Base-by-base conservation (phyloP, 495 filamentous ascomycete genomes). In the Ramalina intermedia region DNA sequence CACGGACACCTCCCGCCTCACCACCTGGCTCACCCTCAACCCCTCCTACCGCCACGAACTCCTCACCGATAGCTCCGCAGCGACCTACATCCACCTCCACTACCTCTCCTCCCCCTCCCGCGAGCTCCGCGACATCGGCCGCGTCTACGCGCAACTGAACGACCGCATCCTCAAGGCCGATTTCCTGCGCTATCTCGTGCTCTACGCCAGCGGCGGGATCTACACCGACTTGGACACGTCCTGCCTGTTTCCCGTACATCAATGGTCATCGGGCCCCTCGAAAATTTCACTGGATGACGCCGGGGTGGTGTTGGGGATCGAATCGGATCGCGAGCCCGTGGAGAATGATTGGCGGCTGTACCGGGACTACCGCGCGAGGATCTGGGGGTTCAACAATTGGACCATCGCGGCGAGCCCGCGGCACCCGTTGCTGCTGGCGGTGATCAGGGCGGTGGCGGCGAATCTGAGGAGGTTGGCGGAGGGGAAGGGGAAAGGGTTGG, bases 331-430 rank as follows among this genome's bases (percentile, higher is more conserved):
- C 17, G 20, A 42, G 21, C 53, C 53, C 0, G 68, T 82, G 17
- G 76, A 82, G 61, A 79, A 81, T 47, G 80, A 82, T 58, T 69
- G 79, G 61, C 75, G 76, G 23, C 68, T 74, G 17, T 80, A 72
- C 62, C 60, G 62, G 37, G 66, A 80, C 59, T 75, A 81, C 61
- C 27, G 53, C 13, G 27, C 41, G n/a, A 63, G 71, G 27, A 76
- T 82, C 50, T 70, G 81, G 12, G 78, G 79, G 23, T 64, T 67
- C 42, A 81, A 80, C 56, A 79, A 82, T 56, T 84, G 80, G 79
- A 82, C 79, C 9, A 78, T 82, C 50, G 74, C 76, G 65, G 72
- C 70, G 62, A 79, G 78, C 58, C 74, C 77, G 4, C 66, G 70
- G 48, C 70, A 73, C 23, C 76, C 76, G 29, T 73, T 81, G 50